A percentile compares a stretch with the other conserved stretches of the same genome.
Conservation (phyloP, 2,329 filamentous ascomycete species). For the Cytospora mali region DNA sequence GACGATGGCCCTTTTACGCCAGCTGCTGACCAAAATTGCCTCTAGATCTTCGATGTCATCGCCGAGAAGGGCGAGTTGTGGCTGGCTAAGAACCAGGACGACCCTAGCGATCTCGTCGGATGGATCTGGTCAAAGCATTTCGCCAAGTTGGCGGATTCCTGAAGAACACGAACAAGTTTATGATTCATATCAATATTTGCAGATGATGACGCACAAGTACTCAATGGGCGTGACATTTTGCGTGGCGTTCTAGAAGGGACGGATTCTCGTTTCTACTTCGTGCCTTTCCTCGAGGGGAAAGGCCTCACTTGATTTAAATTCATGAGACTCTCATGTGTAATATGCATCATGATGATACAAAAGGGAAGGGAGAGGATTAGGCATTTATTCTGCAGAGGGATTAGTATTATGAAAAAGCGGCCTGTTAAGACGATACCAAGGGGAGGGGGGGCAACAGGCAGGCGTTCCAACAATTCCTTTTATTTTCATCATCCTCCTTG, state of each 20-base stretch:
- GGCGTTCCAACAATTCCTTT: conserved; percentile 24
- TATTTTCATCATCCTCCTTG: background rate
- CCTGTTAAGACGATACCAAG: conserved; percentile 28
- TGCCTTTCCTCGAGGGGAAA: conserved; percentile 1
- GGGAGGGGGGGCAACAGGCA: conserved; percentile 8
- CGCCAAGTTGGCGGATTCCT: conserved; percentile 63
- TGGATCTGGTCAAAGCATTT: conserved; percentile 99
- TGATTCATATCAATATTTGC: conserved; percentile 11
- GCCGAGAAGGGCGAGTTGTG: conserved; percentile 96
- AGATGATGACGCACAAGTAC: background rate
- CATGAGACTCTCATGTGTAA: conserved; percentile 24
- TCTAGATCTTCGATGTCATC: conserved; percentile 83
- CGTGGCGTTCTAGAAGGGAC: conserved; percentile 20
- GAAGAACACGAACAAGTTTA: background rate
- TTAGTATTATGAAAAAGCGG: conserved; percentile 23
- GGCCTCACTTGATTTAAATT: conserved; percentile 5
- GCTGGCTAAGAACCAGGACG: conserved; percentile 97
- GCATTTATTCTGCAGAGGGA: conserved; percentile 17
- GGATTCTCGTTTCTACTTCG: conserved; percentile 7
- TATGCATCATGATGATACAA: conserved; percentile 27
- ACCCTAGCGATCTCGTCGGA: conserved; percentile 74
- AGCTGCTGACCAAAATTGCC: conserved; percentile 19
- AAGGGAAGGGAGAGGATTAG: conserved; percentile 8
- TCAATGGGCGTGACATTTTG: conserved; percentile 14
- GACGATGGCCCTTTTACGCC: background rate